A percentile compares a stretch with the other conserved stretches of the same genome.
These are phyloP conservation scores for Yamadazyma pseudoaaseri DNA, from an alignment of 1,139 yeast species.

Conservation along the genomic window DNA sequence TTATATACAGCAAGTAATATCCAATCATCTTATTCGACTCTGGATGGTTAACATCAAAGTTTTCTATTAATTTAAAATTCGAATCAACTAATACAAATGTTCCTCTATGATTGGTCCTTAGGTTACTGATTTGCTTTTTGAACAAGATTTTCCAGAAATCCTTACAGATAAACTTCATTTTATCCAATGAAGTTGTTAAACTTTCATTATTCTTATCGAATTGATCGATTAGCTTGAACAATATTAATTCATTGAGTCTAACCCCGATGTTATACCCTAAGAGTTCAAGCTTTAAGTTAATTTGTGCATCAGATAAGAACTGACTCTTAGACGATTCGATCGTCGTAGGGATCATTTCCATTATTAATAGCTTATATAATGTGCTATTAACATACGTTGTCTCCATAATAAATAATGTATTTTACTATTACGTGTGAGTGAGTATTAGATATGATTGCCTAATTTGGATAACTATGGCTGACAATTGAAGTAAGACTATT, in stretches of 20 bases:
- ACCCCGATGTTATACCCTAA: slow-evolving; percentile 77
- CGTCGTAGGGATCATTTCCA: slow-evolving; percentile 74
- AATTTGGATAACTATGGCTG: too few species aligned
- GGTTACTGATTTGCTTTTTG: slow-evolving; percentile 85
- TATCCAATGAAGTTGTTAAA: slow-evolving; percentile 64
- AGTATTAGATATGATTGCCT: too few species aligned
- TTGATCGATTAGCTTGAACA: slow-evolving; percentile 49
- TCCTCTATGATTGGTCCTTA: slow-evolving; percentile 88
- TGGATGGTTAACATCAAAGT: slow-evolving; percentile 51
- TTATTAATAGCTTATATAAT: slow-evolving; percentile 60
- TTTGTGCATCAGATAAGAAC: slow-evolving; percentile 30
- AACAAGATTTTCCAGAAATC: slow-evolving; percentile 84
- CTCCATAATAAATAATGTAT: too few species aligned
- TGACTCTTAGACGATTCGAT: slow-evolving; percentile 48
- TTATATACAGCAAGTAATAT: slow-evolving; percentile 73
- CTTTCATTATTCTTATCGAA: slow-evolving; percentile 39
- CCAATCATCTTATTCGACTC: slow-evolving; percentile 50
- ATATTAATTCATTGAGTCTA: slow-evolving; percentile 68
- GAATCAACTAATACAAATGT: slow-evolving; percentile 78
- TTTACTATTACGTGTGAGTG: too few species aligned
- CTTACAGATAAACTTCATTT: slow-evolving; percentile 89
- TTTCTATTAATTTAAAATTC: slow-evolving; percentile 52
- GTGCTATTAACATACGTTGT: slow-evolving; percentile 38
- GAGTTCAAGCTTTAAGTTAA: slow-evolving; percentile 60
- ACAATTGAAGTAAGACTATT: too few species aligned